phyloP scores from a whole-genome alignment of 495 filamentous ascomycete species.

The Neurospora africana region DNA sequence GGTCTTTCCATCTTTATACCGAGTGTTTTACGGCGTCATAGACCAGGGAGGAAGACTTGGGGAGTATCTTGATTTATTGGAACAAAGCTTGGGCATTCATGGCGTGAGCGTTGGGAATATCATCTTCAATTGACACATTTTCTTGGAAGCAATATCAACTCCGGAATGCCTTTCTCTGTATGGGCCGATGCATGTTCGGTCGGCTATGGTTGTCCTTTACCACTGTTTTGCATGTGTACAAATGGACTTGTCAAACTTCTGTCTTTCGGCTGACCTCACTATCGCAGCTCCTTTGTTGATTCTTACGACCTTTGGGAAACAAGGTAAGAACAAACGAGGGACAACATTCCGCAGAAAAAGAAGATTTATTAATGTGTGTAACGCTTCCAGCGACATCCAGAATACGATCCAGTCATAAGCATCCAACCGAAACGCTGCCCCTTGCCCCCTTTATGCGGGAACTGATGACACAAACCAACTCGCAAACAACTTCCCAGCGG shows the following conservation, averaged over 20 bases:
- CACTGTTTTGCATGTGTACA: not conserved
- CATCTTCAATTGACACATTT: not conserved
- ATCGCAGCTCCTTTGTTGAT: not conserved
- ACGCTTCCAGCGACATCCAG: not conserved
- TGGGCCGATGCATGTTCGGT: not conserved
- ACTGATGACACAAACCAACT: conserved; percentile 9
- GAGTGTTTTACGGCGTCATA: not conserved
- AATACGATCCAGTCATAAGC: conserved; percentile 50
- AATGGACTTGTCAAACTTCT: not conserved
- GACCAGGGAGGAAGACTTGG: not conserved
- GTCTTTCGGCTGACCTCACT: not conserved
- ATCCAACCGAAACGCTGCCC: not conserved
- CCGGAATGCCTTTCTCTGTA: not conserved
- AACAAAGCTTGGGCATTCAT: not conserved
- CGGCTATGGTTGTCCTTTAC: not conserved
- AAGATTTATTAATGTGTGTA: not conserved
- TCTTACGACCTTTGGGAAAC: not conserved
- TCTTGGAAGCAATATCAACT: not conserved
- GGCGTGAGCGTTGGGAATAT: not conserved
- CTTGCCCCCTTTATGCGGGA: conserved; percentile 10
- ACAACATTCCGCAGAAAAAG: not conserved
- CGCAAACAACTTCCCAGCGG: not conserved
- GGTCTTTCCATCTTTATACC: not conserved
- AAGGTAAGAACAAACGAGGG: not conserved
- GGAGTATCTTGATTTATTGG: not conserved